Evolutionary conservation across 176 grass and related monocot genomes (phyloP).

Genomic region (Puya raimondii): DNA sequence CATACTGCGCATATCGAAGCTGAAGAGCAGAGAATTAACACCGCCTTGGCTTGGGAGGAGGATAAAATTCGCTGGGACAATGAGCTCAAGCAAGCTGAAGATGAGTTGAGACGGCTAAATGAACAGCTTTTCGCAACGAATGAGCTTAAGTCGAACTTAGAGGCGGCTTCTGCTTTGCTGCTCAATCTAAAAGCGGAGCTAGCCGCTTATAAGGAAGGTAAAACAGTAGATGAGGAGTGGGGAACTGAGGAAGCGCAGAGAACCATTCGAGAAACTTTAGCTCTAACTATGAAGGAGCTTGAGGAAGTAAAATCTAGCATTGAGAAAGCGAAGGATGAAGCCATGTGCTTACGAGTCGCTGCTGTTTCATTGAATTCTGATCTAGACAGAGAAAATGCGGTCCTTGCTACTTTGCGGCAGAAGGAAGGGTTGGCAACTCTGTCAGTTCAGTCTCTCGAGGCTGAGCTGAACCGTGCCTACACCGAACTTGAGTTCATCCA

Average conservation of each 20-base stretch:
- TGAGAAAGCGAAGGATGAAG: constrained; percentile 49
- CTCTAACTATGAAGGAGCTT: constrained; percentile 34
- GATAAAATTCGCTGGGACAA: constrained; percentile 50
- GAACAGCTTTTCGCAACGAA: constrained; percentile 22
- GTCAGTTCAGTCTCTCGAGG: constrained; percentile 32
- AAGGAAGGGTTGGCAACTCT: constrained; percentile 29
- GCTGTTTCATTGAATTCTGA: constrained; percentile 45
- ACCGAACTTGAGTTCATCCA: constrained; percentile 26
- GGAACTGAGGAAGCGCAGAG: constrained; percentile 9
- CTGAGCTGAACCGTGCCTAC: constrained; percentile 35
- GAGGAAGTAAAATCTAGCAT: constrained; percentile 49
- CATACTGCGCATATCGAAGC: constrained; percentile 53
- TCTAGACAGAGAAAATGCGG: constrained; percentile 46
- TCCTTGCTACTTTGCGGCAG: constrained; percentile 26
- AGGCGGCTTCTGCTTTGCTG: constrained; percentile 34
- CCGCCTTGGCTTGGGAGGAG: constrained; percentile 39
- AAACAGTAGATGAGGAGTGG: constrained; percentile 2
- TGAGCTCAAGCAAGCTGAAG: constrained; percentile 52
- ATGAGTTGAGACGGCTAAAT: constrained; percentile 36
- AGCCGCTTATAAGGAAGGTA: constrained; percentile 28
- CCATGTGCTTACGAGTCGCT: constrained; percentile 37
- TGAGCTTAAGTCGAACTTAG: constrained; percentile 44
- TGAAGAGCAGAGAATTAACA: constrained; percentile 48
- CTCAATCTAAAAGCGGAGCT: constrained; percentile 37
- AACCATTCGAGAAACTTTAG: constrained; percentile 10